Base-by-base conservation (phyloP, 1,284 basidiomycete genomes). In the Cronartium ribicola region DNA sequence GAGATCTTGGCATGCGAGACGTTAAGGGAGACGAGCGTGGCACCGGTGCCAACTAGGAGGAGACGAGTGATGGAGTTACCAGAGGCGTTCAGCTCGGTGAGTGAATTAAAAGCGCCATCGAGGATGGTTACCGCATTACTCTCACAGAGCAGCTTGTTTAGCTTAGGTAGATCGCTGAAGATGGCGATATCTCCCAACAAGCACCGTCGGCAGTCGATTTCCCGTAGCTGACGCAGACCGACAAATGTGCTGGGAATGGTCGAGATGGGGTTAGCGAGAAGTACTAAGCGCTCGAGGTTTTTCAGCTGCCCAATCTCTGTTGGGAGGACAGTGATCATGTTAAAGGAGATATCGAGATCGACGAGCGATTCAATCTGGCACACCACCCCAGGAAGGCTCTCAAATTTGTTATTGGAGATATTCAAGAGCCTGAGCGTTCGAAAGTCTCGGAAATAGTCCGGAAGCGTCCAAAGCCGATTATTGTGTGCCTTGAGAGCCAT, bases 381-480 rank as follows among this genome's bases (percentile, higher is more conserved):
- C 20, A 98, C 86, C 36, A 91, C 89, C 0, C 83, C 76, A 0
- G 95, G 94, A 75, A 98, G 86, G n/a, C 81, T 82, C 59, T 87
- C 87, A 81, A 98, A 94, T 80, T 93, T 92, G 84, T 98, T 99
- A 83, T 98, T 98, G 65, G 93, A 96, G 76, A 99, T 90, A 83
- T 98, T 96, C 79, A 98, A 86, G 63, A 88, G 88, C 70, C 87
- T 87, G 67, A 98, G 86, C 64, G 85, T 82, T 48, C 85, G 84
- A 78, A 98, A 84, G 20, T 88, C 85, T 3, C 88, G 86, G 78
- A 98, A 94, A 80, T 92, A 91, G 82, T 87, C 87, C 0, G 96
- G 94, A 2, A 98, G 85, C 74, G 86, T 88, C 76, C 91, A 89
- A 78, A 99, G 86, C 43, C 93, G 88, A 81, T 99, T 99, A 83